phyloP scores from a whole-genome alignment of 177 flowering plant genomes.

The Vitis hybrid region DNA sequence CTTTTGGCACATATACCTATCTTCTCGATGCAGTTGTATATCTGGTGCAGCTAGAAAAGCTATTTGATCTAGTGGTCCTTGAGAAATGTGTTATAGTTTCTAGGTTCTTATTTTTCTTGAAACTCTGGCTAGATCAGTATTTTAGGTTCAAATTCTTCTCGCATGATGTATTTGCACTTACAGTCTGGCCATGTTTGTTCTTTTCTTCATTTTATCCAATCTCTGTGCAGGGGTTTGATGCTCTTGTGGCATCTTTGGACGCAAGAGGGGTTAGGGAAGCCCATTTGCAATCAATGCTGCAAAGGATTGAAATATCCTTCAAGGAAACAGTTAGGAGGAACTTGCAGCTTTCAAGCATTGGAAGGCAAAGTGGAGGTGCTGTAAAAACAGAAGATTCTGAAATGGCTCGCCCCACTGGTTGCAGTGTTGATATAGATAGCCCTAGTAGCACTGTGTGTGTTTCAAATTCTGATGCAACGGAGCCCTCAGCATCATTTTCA shows the following conservation, averaged over 20 bases:
- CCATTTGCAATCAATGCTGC: conserved; percentile 76
- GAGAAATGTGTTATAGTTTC: too few species aligned
- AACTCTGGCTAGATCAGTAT: neutral
- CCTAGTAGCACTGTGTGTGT: conserved; percentile 44
- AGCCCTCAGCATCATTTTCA: conserved; percentile 56
- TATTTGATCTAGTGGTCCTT: too few species aligned
- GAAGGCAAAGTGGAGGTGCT: conserved; percentile 11
- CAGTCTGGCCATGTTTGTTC: neutral
- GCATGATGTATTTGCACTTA: neutral
- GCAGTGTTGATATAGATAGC: conserved; percentile 35
- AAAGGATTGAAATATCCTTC: conserved; percentile 59
- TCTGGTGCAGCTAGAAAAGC: too few species aligned
- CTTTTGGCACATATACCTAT: too few species aligned
- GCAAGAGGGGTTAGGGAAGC: conserved; percentile 81
- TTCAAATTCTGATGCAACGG: conserved; percentile 36
- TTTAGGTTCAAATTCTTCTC: neutral
- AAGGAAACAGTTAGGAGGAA: conserved; percentile 54
- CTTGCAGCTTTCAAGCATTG: neutral
- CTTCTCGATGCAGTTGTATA: too few species aligned
- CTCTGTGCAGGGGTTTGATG: conserved; percentile 68
- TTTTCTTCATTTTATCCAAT: conserved; percentile 4
- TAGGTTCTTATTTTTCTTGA: too few species aligned
- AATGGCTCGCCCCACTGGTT: conserved; percentile 28
- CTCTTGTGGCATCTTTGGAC: conserved; percentile 71
- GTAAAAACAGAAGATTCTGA: conserved; percentile 36